Evolutionary conservation across 2,329 filamentous ascomycete species (phyloP).

Genomic region (Beauveria australis): DNA sequence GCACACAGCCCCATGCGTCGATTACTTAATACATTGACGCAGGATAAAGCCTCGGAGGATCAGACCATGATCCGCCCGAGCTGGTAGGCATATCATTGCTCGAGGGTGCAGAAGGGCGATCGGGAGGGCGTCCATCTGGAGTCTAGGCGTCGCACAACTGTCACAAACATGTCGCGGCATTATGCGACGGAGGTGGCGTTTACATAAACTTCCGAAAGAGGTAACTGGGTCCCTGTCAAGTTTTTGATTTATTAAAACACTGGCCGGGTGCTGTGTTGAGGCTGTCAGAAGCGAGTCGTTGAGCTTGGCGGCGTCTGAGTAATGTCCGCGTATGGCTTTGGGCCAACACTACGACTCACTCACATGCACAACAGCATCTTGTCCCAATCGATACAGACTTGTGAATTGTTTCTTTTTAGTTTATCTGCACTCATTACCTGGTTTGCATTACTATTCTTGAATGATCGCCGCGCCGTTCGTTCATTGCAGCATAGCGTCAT

Average conservation of each 20-base stretch:
- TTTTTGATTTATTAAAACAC: not conserved
- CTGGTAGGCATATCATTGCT: not conserved
- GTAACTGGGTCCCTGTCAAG: not conserved
- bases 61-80: not conserved
- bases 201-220: not conserved
- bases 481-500: not conserved
- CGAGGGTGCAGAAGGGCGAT: not conserved
- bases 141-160: not conserved
- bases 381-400: too few relatives aligned
- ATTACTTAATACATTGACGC: too few relatives aligned
- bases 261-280: too few relatives aligned
- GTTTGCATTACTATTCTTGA: not conserved
- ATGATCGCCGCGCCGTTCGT: not conserved
- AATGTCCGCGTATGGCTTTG: too few relatives aligned
- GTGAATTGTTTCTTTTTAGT: not conserved
- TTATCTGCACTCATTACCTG: not conserved
- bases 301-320: too few relatives aligned
- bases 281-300: not conserved
- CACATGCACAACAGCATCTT: too few relatives aligned
- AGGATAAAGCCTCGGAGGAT: not conserved
- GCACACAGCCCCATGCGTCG: too few relatives aligned
- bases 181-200: constrained; percentile 6
- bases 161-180: not conserved
- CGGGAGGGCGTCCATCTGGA: not conserved
- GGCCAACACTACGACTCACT: too few relatives aligned